phyloP scores from a whole-genome alignment of 306 rosid species.

The Fagus crenata region DNA sequence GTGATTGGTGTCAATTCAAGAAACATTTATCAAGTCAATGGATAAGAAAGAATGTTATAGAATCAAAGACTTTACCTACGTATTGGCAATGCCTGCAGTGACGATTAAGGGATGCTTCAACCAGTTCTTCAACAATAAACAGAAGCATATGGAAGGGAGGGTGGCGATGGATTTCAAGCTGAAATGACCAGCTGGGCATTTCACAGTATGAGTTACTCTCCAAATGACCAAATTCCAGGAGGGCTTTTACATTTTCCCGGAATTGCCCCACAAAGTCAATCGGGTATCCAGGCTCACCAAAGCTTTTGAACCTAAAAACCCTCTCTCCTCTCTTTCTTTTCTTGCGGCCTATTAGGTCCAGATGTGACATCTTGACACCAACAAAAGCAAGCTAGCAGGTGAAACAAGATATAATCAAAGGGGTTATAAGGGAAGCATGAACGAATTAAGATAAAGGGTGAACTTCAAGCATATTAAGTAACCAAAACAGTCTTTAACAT shows the following conservation, averaged over 20 bases:
- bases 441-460: slow-evolving; percentile 3
- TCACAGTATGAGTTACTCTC: slow-evolving; percentile 49
- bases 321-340: slow-evolving; percentile 78
- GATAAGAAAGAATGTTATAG: background rate
- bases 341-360: slow-evolving; percentile 57
- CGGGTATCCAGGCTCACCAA: slow-evolving; percentile 74
- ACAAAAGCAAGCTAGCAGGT: background rate
- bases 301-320: slow-evolving; percentile 73
- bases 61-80: slow-evolving; percentile 48
- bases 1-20: too few species aligned
- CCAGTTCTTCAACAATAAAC: slow-evolving; percentile 65
- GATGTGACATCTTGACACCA: slow-evolving; percentile 45
- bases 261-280: slow-evolving; percentile 54
- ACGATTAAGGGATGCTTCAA: slow-evolving; percentile 40
- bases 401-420: background rate
- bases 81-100: slow-evolving; percentile 85
- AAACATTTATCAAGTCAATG: too few species aligned
- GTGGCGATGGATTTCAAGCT: slow-evolving; percentile 71
- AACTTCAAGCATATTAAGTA: slow-evolving; percentile 34
- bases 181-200: slow-evolving; percentile 78
- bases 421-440: background rate
- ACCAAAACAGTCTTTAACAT: slow-evolving; percentile 23
- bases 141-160: slow-evolving; percentile 66
- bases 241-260: slow-evolving; percentile 62
- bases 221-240: slow-evolving; percentile 67